phyloP scores from a whole-genome alignment of 495 filamentous ascomycete species.

The Neurospora sp. region DNA sequence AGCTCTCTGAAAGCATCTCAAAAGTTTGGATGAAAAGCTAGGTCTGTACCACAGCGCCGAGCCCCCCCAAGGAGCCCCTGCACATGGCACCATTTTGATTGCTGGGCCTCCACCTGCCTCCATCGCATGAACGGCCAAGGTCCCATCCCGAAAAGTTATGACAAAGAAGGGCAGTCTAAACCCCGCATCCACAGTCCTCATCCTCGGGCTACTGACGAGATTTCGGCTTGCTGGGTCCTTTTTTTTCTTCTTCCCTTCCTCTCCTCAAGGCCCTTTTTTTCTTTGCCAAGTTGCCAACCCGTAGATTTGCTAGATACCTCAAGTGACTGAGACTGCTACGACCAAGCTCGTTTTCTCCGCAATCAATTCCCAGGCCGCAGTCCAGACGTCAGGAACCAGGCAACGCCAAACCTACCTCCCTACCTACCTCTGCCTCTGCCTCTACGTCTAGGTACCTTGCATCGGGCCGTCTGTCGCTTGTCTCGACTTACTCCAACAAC shows the following conservation, averaged over 20 bases:
- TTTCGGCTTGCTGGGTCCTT: not conserved
- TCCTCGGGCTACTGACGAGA: not conserved
- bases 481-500: not conserved
- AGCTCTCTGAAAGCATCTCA: not conserved
- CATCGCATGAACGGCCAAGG: not conserved
- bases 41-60: not conserved
- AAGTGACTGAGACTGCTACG: not conserved
- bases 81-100: not conserved
- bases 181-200: not conserved
- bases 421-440: not conserved
- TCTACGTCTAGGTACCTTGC: not conserved
- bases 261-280: not conserved
- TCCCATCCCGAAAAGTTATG: not conserved
- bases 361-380: not conserved
- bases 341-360: not conserved
- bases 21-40: not conserved
- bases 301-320: not conserved
- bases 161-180: not conserved
- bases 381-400: not conserved
- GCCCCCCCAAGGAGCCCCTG: not conserved
- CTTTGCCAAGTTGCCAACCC: not conserved
- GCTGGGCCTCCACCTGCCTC: not conserved
- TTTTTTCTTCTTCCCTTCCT: not conserved
- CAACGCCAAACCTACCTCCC: not conserved
- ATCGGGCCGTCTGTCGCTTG: not conserved